Conservation (phyloP, 345 rosid genomes). For the Capsella bursapastoris region DNA sequence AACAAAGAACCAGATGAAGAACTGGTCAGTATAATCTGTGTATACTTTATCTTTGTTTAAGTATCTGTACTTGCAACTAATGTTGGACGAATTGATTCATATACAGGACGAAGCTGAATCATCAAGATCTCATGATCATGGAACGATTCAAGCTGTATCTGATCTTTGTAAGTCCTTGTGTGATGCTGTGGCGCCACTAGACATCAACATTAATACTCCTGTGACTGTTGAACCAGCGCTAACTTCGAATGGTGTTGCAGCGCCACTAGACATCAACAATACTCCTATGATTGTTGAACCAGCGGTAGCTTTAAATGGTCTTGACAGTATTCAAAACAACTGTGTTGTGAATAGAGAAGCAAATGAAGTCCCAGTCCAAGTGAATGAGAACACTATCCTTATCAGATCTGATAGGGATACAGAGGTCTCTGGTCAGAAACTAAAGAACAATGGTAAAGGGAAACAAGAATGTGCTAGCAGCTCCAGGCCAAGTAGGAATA, state of each 20-base stretch:
- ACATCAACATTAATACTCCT: not conserved
- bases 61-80: not conserved
- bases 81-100: constrained; percentile 4
- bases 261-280: too few species aligned
- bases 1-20: constrained; percentile 34
- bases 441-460: not conserved
- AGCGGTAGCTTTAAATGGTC: not conserved
- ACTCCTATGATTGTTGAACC: not conserved
- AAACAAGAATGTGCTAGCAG: not conserved
- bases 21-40: constrained; percentile 44
- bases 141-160: not conserved
- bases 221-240: not conserved
- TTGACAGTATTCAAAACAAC: not conserved
- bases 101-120: constrained; percentile 18
- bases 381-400: not conserved
- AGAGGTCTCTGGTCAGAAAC: constrained; percentile 6
- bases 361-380: not conserved
- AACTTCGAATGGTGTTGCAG: too few species aligned
- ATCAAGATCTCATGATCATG: not conserved
- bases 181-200: not conserved
- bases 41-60: not conserved
- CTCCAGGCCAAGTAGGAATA: not conserved
- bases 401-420: not conserved
- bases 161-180: not conserved
- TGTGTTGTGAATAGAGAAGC: not conserved